Conservation (phyloP, 1,284 basidiomycete species). For the Ganoderma lingzhi region DNA sequence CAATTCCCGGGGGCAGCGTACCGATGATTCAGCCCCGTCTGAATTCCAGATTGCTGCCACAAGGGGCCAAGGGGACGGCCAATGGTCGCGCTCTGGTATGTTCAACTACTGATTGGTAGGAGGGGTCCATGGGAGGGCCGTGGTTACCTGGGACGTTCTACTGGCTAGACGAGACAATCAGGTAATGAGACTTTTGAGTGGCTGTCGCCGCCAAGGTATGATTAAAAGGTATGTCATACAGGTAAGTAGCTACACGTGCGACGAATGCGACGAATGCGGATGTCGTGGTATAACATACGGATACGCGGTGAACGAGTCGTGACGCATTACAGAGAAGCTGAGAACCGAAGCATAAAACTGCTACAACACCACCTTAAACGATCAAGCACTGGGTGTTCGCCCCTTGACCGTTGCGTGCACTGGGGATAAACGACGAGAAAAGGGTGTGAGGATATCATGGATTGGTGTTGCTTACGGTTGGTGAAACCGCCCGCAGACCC, state of each 20-base stretch:
- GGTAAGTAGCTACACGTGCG: constrained; percentile 23
- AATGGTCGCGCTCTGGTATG: constrained; percentile 30
- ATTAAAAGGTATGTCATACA: constrained; percentile 29
- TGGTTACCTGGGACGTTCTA: constrained; percentile 25
- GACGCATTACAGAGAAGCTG: background rate
- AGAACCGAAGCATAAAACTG: constrained; percentile 1
- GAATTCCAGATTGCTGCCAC: constrained; percentile 32
- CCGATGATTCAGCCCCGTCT: constrained; percentile 30
- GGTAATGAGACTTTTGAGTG: background rate
- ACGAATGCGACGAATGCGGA: constrained; percentile 29
- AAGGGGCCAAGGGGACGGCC: constrained; percentile 1
- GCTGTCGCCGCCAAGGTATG: background rate
- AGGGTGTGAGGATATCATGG: background rate
- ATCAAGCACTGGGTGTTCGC: constrained; percentile 13
- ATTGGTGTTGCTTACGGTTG: constrained; percentile 23
- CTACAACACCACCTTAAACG: background rate
- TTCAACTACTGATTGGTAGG: constrained; percentile 7
- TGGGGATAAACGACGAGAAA: background rate
- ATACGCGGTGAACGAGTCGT: constrained; percentile 13
- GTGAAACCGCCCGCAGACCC: constrained; percentile 55
- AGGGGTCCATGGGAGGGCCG: constrained; percentile 10
- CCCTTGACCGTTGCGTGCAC: constrained; percentile 4
- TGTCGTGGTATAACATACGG: constrained; percentile 31
- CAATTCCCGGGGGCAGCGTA: constrained; percentile 20
- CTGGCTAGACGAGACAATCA: constrained; percentile 25